Evolutionary conservation across 805 yeast species (phyloP).

Genomic region (Saturnispora halmiae): DNA sequence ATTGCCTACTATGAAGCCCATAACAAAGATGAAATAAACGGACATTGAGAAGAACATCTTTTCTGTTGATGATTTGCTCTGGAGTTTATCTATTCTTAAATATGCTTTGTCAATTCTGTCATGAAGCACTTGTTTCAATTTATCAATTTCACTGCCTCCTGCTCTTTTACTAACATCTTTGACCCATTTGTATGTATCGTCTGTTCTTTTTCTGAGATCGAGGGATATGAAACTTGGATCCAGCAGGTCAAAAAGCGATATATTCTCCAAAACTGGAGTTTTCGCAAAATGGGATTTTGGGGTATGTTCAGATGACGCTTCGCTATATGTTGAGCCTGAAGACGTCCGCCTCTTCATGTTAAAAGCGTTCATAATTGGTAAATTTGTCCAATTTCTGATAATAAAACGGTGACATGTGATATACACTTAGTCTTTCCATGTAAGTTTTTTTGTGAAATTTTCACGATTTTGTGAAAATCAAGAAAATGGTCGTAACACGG

Average conservation of each 20-base stretch:
- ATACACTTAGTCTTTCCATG: too few relatives aligned
- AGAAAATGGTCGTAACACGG: constrained; percentile 4
- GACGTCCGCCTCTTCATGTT: constrained; percentile 1
- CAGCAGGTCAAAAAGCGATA: constrained; percentile 25
- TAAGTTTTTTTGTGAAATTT: too few relatives aligned
- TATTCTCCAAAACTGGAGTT: constrained; percentile 22
- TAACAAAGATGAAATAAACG: constrained; percentile 52
- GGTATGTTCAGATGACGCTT: background rate
- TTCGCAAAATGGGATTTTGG: constrained; percentile 6
- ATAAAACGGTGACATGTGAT: too few relatives aligned
- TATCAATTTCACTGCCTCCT: constrained; percentile 3
- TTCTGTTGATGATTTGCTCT: constrained; percentile 48
- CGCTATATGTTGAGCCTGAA: background rate
- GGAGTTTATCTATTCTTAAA: constrained; percentile 28
- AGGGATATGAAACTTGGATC: constrained; percentile 24
- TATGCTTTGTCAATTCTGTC: constrained; percentile 32
- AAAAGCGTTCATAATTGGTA: too few relatives aligned
- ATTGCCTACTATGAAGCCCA: constrained; percentile 71
- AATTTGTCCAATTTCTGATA: too few relatives aligned
- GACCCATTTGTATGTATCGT: constrained; percentile 24
- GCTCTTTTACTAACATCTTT: constrained; percentile 18
- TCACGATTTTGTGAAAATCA: too few relatives aligned
- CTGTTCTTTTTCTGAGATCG: constrained; percentile 18
- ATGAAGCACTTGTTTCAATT: constrained; percentile 20
- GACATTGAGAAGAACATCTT: constrained; percentile 75